Evolutionary conservation across 2,329 filamentous ascomycete species (phyloP).

Genomic region (Thelonectria blattea): DNA sequence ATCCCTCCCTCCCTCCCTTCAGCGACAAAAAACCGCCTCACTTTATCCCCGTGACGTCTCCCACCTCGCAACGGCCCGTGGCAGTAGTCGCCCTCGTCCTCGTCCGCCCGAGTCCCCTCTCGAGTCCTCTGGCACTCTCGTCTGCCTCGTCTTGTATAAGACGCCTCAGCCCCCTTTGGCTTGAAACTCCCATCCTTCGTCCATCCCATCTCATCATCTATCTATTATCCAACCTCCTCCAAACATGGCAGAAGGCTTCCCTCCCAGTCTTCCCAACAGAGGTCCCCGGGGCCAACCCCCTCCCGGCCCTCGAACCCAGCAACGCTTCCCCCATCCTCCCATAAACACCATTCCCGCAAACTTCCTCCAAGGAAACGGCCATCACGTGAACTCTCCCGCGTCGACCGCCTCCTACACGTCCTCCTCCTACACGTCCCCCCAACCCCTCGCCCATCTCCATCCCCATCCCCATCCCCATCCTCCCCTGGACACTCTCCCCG

Average conservation of each 20-base stretch:
- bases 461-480: constrained; percentile 14
- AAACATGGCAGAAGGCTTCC: constrained; percentile 6
- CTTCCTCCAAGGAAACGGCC: constrained; percentile 12
- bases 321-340: constrained; percentile 26
- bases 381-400: background rate
- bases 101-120: background rate
- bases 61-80: too few species aligned
- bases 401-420: background rate
- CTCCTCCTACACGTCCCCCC: too few species aligned
- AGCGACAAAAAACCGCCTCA: constrained; percentile 16
- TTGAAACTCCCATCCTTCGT: background rate
- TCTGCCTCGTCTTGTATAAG: background rate
- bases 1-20: background rate
- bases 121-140: background rate
- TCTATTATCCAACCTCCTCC: background rate
- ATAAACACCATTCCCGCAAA: constrained; percentile 21
- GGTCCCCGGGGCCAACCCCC: background rate
- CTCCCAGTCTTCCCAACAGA: background rate
- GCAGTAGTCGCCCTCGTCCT: too few species aligned
- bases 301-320: constrained; percentile 3
- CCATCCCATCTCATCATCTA: background rate
- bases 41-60: constrained; percentile 3
- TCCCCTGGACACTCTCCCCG: constrained; percentile 15
- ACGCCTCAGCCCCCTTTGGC: background rate
- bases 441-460: background rate